Conservation (phyloP, 306 rosid species). For the Trichosanthes truncata region DNA sequence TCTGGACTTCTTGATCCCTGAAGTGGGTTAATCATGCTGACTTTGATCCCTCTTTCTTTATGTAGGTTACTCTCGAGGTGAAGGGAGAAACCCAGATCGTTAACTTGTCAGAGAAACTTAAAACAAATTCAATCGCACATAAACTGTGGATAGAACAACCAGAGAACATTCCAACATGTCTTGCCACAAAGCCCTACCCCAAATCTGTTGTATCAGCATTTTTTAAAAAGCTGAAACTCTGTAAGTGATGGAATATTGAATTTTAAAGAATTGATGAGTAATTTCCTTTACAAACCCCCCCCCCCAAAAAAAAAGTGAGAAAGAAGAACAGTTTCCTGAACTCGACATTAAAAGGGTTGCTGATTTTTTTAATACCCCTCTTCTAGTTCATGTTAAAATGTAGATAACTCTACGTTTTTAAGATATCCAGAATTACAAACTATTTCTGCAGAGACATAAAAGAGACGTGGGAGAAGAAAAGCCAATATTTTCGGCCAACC, state of each 20-base stretch:
- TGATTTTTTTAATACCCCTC: neutral
- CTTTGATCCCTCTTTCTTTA: neutral
- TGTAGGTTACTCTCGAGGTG: slow-evolving; percentile 77
- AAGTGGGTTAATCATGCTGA: neutral
- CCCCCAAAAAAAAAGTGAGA: neutral
- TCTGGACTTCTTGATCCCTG: neutral
- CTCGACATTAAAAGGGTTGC: neutral
- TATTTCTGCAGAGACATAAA: neutral
- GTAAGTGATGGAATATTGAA: slow-evolving; percentile 35
- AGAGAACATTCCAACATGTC: slow-evolving; percentile 69
- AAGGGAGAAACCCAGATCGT: slow-evolving; percentile 63
- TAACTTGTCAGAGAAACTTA: slow-evolving; percentile 64
- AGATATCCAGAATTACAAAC: neutral
- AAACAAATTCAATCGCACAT: slow-evolving; percentile 50
- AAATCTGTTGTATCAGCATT: slow-evolving; percentile 46
- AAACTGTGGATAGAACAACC: slow-evolving; percentile 81
- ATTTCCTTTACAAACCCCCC: neutral
- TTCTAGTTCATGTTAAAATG: neutral
- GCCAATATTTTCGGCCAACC: neutral
- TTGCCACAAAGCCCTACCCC: slow-evolving; percentile 81
- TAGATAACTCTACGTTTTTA: neutral
- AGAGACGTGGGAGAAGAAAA: neutral
- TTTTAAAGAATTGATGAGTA: neutral
- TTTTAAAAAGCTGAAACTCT: slow-evolving; percentile 75
- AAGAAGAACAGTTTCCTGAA: neutral